Evolutionary conservation across 2,329 filamentous ascomycete genomes (phyloP).

Genomic region (Calonectria naviculata): DNA sequence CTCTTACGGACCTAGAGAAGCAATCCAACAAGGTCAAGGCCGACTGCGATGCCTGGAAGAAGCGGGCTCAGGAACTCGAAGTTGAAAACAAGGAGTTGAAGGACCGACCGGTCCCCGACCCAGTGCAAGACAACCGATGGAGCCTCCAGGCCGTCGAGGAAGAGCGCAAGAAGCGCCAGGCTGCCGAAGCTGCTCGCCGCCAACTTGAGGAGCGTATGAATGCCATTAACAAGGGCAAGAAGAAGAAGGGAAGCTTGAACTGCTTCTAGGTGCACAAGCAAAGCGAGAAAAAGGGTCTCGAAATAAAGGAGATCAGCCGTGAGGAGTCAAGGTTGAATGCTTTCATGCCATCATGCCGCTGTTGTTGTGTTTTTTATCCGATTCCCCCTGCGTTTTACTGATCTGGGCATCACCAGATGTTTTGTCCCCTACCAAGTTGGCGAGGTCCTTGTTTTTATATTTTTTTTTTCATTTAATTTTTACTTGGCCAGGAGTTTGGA

Average conservation of each 20-base stretch:
- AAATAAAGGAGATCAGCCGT: constrained; percentile 23
- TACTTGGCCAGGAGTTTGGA: constrained; percentile 47
- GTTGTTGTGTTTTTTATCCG: constrained; percentile 35
- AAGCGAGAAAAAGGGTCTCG: background rate
- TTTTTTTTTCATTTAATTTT: too few species aligned
- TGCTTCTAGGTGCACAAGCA: constrained; percentile 78
- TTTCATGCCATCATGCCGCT: constrained; percentile 40
- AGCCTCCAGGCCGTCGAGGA: constrained; percentile 94
- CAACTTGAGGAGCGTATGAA: constrained; percentile 97
- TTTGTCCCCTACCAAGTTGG: constrained; percentile 30
- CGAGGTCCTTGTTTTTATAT: constrained; percentile 24
- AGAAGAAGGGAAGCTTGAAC: constrained; percentile 95
- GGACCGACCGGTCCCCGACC: constrained; percentile 57
- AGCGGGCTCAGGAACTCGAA: constrained; percentile 83
- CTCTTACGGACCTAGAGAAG: constrained; percentile 90
- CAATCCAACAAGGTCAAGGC: constrained; percentile 92
- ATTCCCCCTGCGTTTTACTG: constrained; percentile 38
- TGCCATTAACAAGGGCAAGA: constrained; percentile 87
- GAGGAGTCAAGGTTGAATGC: constrained; percentile 31
- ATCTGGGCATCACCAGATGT: constrained; percentile 26
- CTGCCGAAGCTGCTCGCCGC: constrained; percentile 88
- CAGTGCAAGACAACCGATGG: constrained; percentile 68
- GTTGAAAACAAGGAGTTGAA: constrained; percentile 75
- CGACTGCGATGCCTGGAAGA: constrained; percentile 91
- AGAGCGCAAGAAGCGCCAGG: constrained; percentile 90